These are phyloP conservation scores for Xylariomycetidae sp. DNA, from an alignment of 2,329 filamentous ascomycete genomes.

Conservation along the genomic window DNA sequence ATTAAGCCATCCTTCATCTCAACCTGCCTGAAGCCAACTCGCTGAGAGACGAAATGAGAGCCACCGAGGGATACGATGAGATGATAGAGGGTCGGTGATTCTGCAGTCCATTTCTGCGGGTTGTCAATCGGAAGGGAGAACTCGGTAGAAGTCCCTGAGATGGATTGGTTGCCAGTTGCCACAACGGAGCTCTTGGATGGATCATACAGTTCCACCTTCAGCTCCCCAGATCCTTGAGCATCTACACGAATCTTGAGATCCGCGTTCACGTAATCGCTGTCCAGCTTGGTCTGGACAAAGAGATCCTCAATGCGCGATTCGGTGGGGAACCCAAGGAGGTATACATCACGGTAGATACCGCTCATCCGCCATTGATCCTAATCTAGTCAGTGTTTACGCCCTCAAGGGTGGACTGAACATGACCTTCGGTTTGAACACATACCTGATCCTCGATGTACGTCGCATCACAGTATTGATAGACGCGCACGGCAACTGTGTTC, in stretches of 20 bases:
- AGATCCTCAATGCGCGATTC: constrained; percentile 50
- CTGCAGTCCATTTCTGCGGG: constrained; percentile 56
- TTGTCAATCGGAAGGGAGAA: constrained; percentile 31
- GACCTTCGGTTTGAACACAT: too few species aligned
- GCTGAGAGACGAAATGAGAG: constrained; percentile 35
- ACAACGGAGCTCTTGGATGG: constrained; percentile 50
- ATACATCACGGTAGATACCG: constrained; percentile 48
- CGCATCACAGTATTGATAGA: constrained; percentile 57
- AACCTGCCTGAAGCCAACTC: constrained; percentile 53
- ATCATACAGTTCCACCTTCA: constrained; percentile 50
- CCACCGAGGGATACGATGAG: constrained; percentile 22
- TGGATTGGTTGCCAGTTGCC: constrained; percentile 44
- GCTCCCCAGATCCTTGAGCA: constrained; percentile 48
- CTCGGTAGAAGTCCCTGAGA: constrained; percentile 24
- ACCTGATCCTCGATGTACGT: constrained; percentile 56
- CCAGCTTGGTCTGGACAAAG: constrained; percentile 46
- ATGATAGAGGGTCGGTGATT: constrained; percentile 51
- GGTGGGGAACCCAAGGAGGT: constrained; percentile 49
- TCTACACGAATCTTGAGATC: constrained; percentile 37
- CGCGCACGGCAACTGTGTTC: constrained; percentile 49
- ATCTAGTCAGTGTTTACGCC: too few species aligned
- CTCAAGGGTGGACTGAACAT: too few species aligned
- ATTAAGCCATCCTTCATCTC: constrained; percentile 52
- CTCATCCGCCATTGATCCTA: constrained; percentile 1
- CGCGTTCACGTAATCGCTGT: constrained; percentile 46